Conservation (phyloP, 2,329 filamentous ascomycete species). For the Sarocladium oryzae region DNA sequence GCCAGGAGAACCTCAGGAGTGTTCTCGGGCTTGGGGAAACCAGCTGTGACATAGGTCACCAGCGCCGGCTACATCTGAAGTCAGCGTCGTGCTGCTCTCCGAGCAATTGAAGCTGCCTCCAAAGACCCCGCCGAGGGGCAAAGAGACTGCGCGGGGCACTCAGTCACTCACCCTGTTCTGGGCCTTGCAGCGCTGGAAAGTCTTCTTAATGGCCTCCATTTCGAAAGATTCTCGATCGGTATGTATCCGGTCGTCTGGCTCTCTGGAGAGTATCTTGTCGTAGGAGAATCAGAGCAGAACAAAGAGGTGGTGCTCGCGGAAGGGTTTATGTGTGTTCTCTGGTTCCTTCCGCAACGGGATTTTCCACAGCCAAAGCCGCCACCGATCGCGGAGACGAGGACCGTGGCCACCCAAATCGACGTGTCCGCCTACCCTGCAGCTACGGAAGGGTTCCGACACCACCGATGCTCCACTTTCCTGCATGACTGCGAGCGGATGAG, state of each 20-base stretch:
- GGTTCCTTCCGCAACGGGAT: not conserved
- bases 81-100: conserved; percentile 13
- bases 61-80: conserved; percentile 59
- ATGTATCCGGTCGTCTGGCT: not conserved
- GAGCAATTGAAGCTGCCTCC: not conserved
- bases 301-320: not conserved
- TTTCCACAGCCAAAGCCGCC: conserved; percentile 5
- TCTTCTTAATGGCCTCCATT: conserved; percentile 53
- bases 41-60: conserved; percentile 93
- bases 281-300: not conserved
- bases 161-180: conserved; percentile 51
- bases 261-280: not conserved
- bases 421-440: conserved; percentile 6
- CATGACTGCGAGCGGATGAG: not conserved
- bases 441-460: not conserved
- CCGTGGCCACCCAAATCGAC: conserved; percentile 2
- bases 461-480: conserved; percentile 5
- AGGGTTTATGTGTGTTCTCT: conserved; percentile 5
- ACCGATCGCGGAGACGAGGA: conserved; percentile 1
- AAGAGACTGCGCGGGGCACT: conserved; percentile 6
- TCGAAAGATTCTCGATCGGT: conserved; percentile 12
- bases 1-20: conserved; percentile 79
- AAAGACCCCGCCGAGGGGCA: conserved; percentile 19
- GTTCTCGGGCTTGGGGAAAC: conserved; percentile 76
- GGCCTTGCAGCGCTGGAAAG: conserved; percentile 54